Evolutionary conservation across 2,329 filamentous ascomycete species (phyloP).

Genomic region (Aspergillus tamarii): DNA sequence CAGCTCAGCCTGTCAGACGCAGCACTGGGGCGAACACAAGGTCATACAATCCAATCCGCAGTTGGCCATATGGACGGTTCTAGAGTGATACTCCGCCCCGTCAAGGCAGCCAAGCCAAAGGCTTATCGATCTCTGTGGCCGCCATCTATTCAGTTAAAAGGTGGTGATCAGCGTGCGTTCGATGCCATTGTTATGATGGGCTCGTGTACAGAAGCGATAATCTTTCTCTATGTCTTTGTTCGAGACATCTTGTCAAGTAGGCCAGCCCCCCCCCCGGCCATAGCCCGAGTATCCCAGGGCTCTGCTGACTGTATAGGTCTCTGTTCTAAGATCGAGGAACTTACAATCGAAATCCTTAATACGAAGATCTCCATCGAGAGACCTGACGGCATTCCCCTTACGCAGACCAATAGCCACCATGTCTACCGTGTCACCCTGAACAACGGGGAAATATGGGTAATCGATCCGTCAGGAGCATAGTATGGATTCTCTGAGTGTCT

Average conservation of each 20-base stretch:
- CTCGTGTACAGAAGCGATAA: background rate
- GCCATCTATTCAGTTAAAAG: background rate
- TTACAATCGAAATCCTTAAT: background rate
- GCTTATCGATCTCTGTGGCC: background rate
- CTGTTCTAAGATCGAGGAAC: background rate
- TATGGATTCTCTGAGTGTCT: background rate
- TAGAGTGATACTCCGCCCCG: too few species aligned
- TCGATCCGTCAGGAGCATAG: background rate
- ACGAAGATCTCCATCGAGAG: background rate
- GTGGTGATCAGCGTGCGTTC: background rate
- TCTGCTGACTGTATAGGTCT: background rate
- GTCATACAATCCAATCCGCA: background rate
- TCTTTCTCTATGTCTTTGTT: background rate
- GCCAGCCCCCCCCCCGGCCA: background rate
- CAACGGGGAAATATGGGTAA: background rate
- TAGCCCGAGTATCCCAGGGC: background rate
- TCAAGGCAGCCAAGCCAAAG: background rate
- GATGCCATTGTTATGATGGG: background rate
- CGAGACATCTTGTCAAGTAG: background rate
- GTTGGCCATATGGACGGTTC: background rate
- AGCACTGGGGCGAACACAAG: background rate
- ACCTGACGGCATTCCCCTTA: too few species aligned
- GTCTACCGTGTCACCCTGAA: background rate
- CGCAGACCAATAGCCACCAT: background rate
- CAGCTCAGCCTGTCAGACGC: background rate